Conservation (phyloP, 768 basidiomycete genomes). For the Kwoniella pini region DNA sequence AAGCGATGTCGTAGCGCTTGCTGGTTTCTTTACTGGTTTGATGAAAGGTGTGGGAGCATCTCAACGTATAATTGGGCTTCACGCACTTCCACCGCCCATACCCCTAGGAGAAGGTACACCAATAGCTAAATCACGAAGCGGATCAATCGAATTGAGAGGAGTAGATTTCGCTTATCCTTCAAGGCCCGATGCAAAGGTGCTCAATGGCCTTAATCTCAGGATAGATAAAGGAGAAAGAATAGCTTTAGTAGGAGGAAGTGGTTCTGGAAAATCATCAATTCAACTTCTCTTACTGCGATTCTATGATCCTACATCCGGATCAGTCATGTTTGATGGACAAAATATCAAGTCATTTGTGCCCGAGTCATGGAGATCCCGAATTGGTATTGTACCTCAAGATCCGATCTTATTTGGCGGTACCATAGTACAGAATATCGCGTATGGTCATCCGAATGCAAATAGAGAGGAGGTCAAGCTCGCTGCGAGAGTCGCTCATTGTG, state of each 20-base stretch:
- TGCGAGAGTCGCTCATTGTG: constrained; percentile 87
- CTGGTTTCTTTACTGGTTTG: constrained; percentile 66
- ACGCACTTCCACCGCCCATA: constrained; percentile 59
- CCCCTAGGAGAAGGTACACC: constrained; percentile 39
- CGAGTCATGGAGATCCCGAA: constrained; percentile 79
- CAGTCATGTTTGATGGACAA: constrained; percentile 79
- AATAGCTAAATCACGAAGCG: constrained; percentile 48
- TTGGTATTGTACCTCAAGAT: constrained; percentile 91
- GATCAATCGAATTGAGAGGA: constrained; percentile 73
- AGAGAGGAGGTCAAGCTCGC: constrained; percentile 80
- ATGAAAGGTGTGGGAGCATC: constrained; percentile 96
- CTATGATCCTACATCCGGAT: constrained; percentile 79
- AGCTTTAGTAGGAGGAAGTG: constrained; percentile 89
- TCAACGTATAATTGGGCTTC: constrained; percentile 81
- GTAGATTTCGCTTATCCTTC: constrained; percentile 87
- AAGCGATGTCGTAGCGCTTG: constrained; percentile 27
- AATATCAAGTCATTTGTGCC: constrained; percentile 82
- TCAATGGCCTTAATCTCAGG: constrained; percentile 78
- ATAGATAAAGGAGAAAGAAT: constrained; percentile 81
- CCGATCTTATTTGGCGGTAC: constrained; percentile 87
- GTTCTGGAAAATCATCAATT: constrained; percentile 88
- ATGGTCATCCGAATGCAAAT: constrained; percentile 67
- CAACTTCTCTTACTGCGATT: constrained; percentile 84
- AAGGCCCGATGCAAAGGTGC: constrained; percentile 71
- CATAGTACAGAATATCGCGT: constrained; percentile 90